Evolutionary conservation across 768 basidiomycete species (phyloP), one percentile per base, ranked within the genome.

Genomic region (Rhodotorula graminis): DNA sequence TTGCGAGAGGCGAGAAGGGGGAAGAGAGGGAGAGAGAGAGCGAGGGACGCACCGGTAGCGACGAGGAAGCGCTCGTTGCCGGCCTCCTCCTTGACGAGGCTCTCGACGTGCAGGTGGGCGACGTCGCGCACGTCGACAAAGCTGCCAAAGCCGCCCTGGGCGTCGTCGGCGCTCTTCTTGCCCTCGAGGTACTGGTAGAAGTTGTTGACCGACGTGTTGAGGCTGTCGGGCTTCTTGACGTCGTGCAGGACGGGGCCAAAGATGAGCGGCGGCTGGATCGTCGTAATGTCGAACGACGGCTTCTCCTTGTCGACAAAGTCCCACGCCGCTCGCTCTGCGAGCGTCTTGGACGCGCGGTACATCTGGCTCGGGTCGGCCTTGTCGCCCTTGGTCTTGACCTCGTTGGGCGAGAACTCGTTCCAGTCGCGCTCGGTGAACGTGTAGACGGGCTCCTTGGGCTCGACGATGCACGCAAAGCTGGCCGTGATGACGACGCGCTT

Each of bases 401-500:
- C 81, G 61, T 81, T 77, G 27, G 85, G 75, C 16, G 85, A 81
- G 64, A 81, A 81, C 21, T 85, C 78, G 74, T 89, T 88, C 90
- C 89, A 90, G 80, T 89, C 83, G 18, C 73, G 70, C 73, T 83
- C 81, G 40, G 76, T 79, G 65, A 75, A 79, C 46, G 71, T 78
- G 64, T 74, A 76, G 18, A 77, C 77, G 4, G 68, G 64, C 0
- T 61, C 50, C 23, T 77, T 77, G 3, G 84, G 71, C 42, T 65
- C 53, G 37, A 72, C 66, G 21, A 89, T 27, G 42, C 27, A 23
- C 8, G 61, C 88, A 59, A 80, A 82, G 3, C 89, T 90, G 18
- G 87, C 87, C 0, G 88, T 90, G 69, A 90, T 80, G 15, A 91
- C 86, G 56, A 93, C 82, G 7, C 90, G 86, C 78, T 89, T 87